phyloP scores from a whole-genome alignment of 108 stramenopile species.

The Cylindrotheca fusiformis region DNA sequence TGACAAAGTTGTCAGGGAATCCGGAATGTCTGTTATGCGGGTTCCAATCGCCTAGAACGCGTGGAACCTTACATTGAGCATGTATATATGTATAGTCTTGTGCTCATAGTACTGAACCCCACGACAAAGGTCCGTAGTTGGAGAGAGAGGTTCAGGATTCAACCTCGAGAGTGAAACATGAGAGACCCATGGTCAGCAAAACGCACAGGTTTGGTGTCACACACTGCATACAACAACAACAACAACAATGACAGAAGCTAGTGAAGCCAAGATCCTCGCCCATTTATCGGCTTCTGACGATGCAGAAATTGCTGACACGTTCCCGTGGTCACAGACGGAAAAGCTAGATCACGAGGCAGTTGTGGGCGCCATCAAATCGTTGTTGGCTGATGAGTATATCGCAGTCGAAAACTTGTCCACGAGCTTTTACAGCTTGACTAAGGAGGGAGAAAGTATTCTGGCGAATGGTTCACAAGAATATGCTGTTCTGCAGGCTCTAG shows the following conservation, averaged over 20 bases:
- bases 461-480: conserved; percentile 86
- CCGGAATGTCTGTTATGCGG: too few relatives aligned
- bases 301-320: conserved; percentile 71
- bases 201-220: too few relatives aligned
- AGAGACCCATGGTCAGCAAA: too few relatives aligned
- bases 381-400: conserved; percentile 83
- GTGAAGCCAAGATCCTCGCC: conserved; percentile 67
- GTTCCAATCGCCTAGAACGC: too few relatives aligned
- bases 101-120: too few relatives aligned
- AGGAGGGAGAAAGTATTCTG: conserved; percentile 73
- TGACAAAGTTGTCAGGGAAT: too few relatives aligned
- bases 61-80: too few relatives aligned
- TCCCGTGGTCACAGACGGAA: conserved; percentile 40
- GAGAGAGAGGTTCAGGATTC: too few relatives aligned
- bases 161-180: too few relatives aligned
- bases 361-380: conserved; percentile 84
- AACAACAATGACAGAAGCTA: conserved; percentile 38
- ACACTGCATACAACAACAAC: too few relatives aligned
- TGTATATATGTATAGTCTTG: too few relatives aligned
- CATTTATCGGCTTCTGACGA: conserved; percentile 61
- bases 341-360: conserved; percentile 77
- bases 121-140: too few relatives aligned
- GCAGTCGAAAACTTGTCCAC: conserved; percentile 47
- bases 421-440: conserved; percentile 63
- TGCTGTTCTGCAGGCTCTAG: conserved; percentile 64